Evolutionary conservation across 305 asterid genomes (phyloP), one percentile per base, ranked within the genome.

Genomic region (Solanum hybrid): DNA sequence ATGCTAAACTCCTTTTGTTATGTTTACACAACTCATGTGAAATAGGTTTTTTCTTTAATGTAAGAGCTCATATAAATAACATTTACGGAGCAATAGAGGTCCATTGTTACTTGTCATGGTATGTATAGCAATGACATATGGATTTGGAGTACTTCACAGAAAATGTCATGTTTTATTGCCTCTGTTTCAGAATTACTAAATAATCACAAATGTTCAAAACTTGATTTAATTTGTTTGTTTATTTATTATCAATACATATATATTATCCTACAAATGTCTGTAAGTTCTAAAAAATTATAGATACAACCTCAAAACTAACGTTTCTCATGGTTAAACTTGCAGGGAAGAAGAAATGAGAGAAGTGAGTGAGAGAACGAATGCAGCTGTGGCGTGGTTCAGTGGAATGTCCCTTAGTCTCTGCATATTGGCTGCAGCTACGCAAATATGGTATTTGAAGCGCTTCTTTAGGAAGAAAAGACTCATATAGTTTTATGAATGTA

Each of bases 331-430:
- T 2, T 84, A 64, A 69, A n/a, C 87, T 4, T 76, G 84, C 78
- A 89, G 91, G 87, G 91, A 86, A 7, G 51, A 60, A 78, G 89
- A 86, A 73, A 76, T 89, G 89, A 87, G 91, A 8, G 91, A 78
- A 87, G 91, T 79, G 89, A 90, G 91, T 38, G 91, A 90, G 82
- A 64, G 24, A 38, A 90, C 91, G 15, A 90, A 90, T 87, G 38
- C 40, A 5, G 72, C n/a, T 78, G 91, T 90, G 78, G 88, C 84
- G 9, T 40, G 17, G 88, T 89, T 78, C 22, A 78, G 89, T 86
- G 40, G 45, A 86, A 27, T 86, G 51, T 77, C 91, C 2, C 73
- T 89, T 32, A 56, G 85, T 2, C 0, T 90, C 69, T 90, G 88
- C 45, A 40, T 90, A 51, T 24, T 87, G 42, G 85, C 60, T 78